Evolutionary conservation across 2,329 filamentous ascomycete species (phyloP), one percentile per base, ranked within the genome.

Genomic region (Piedraia hortae): DNA sequence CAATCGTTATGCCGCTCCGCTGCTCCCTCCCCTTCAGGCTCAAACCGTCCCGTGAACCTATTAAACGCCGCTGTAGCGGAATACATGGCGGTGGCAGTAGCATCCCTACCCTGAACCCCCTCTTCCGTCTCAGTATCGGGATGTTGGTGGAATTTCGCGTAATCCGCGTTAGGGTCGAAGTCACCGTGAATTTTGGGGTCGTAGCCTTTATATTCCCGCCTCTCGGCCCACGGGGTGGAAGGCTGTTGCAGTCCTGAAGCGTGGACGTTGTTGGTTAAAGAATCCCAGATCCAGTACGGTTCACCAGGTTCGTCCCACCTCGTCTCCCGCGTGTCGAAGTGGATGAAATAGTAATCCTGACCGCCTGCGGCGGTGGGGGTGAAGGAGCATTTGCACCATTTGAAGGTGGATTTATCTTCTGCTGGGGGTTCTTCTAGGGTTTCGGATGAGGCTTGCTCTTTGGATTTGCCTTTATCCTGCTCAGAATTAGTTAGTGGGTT

Each of bases 81-180:
- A 40, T 82, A 82, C 8, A 47, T 37, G 11, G 28, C 31, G n/a
- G n/a, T n/a, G n/a, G n/a, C n/a, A n/a, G n/a, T n/a, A n/a, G n/a
- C 10, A 23, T 25, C 16, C 12, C 21, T n/a, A n/a, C n/a, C n/a
- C n/a, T n/a, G n/a, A 10, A 17, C 7, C 8, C 12, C 13, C 10
- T 11, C 7, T 10, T 22, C 14, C 11, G 8, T 12, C 4, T 45
- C 44, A 18, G 46, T 31, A 2, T 39, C 36, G 10, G 12, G 13
- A 6, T 41, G 33, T 20, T 34, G 45, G 24, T 43, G 41, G 16
- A 27, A 42, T 19, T 38, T 54, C 6, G 85, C 82, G 43, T 97
- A 97, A 51, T 78, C 73, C n/a, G 85, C 82, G 28, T 69, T 85
- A 3, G 80, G 78, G 38, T 97, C 85, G 51, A 91, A 97, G 49